Base-by-base conservation (phyloP, 495 filamentous ascomycete genomes). In the Trichoderma erinaceum region DNA sequence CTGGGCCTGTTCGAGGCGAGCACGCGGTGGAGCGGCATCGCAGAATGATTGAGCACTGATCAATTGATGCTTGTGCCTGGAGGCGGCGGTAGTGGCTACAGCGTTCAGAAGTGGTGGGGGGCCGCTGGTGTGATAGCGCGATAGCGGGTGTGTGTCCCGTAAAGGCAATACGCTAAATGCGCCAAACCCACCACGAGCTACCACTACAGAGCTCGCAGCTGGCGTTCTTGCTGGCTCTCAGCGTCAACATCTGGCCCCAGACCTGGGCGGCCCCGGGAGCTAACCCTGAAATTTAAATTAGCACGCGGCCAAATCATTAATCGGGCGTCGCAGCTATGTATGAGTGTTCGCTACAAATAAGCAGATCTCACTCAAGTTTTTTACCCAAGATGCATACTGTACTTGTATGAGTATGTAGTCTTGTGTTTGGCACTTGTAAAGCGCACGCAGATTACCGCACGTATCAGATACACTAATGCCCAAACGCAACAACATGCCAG, bases 221-320 rank as follows among this genome's bases (percentile, higher is more conserved):
- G n/a, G 18, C 10, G n/a, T 5, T 52, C n/a, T 21, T 11, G n/a
- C 8, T 52, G n/a, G 21, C 48, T 15, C 29, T 61, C 50, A 23
- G 50, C 44, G 15, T 21, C 18, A 58, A n/a, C 3, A 23, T 6
- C 27, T 21, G 25, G 25, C 56, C 6, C 48, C 48, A 52, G 16
- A 32, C 56, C 35, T 61, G 50, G 56, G 56, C 56, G 4, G 25
- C 56, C 56, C 25, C 50, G 50, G 50, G 56, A 25, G 56, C 56
- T 61, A 61, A 29, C 56, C 56, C 56, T 61, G 56, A 61, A 61
- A 61, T 61, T 61, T 61, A 61, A 61, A 61, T 61, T 35, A 32
- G n/a, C 35, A 38, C 35, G 11, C 35, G 11, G 27, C 27, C 56
- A 61, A 32, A 29, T 25, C 56, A 61, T 38, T 5, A 10, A 6